A percentile compares a stretch with the other conserved stretches of the same genome.
phyloP scores from a whole-genome alignment of 768 basidiomycete genomes.

The Panaeolus papilionaceus region DNA sequence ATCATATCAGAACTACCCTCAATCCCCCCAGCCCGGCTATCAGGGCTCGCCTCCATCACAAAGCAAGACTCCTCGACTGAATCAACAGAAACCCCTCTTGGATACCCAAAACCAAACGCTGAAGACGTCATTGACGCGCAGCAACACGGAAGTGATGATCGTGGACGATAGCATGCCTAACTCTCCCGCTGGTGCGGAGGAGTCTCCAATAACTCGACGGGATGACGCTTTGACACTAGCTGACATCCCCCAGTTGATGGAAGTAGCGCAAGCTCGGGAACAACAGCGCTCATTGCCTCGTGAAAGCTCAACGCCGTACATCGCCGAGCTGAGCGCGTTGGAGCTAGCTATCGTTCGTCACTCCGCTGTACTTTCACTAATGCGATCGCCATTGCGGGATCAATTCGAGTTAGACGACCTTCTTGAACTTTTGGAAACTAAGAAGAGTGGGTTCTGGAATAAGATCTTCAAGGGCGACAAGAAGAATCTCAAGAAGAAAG shows the following conservation, averaged over 20 bases:
- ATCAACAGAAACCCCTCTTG: conserved; percentile 47
- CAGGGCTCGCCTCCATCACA: conserved; percentile 31
- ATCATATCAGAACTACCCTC: conserved; percentile 39
- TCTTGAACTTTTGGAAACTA: conserved; percentile 88
- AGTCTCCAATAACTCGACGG: conserved; percentile 38
- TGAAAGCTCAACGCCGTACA: conserved; percentile 78
- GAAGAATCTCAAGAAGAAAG: conserved; percentile 85
- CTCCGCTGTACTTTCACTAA: conserved; percentile 82
- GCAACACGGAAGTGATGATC: conserved; percentile 88
- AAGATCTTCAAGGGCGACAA: conserved; percentile 94
- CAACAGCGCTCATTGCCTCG: conserved; percentile 85
- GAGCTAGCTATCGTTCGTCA: conserved; percentile 94
- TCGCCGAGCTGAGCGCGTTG: conserved; percentile 83
- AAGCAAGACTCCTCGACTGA: conserved; percentile 40
- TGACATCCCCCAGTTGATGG: conserved; percentile 92
- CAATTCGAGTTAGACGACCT: conserved; percentile 92
- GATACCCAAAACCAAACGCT: conserved; percentile 55
- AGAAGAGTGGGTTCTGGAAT: conserved; percentile 96
- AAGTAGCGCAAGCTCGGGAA: conserved; percentile 89
- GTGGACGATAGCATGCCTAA: conserved; percentile 81
- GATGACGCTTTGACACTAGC: conserved; percentile 93
- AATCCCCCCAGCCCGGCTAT: conserved; percentile 34
- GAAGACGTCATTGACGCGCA: conserved; percentile 75
- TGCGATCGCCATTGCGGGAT: conserved; percentile 78
- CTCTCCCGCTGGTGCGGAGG: conserved; percentile 67